Percentiles rank a stretch among this genome's conserved stretches.
Evolutionary conservation across 192 early-diverging fungal genomes (phyloP).

Genomic region (Mortierella alpina): DNA sequence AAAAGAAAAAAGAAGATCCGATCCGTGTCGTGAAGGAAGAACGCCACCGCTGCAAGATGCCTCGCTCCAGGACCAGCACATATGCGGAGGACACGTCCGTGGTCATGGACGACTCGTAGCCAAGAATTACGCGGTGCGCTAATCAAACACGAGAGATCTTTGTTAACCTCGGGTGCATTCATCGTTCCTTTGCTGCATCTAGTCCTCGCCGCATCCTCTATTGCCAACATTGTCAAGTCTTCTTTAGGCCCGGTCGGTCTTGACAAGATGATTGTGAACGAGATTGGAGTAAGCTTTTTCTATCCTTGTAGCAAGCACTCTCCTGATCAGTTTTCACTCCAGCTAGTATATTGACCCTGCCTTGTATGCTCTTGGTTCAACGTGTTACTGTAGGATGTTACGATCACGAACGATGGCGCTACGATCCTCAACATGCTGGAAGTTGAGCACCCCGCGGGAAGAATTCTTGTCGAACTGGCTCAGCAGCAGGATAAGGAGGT

Average conservation of each 20-base stretch:
- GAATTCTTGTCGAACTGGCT: conserved; percentile 96
- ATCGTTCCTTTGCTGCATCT: conserved; percentile 30
- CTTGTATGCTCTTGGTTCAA: neutral
- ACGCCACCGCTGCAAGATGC: no score
- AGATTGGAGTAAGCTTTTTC: conserved; percentile 88
- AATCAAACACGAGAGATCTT: no score
- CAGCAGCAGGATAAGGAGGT: conserved; percentile 99
- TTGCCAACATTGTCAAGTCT: conserved; percentile 98
- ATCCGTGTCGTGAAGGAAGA: no score
- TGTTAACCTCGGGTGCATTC: neutral
- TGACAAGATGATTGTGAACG: conserved; percentile 99
- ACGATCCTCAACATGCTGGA: conserved; percentile 98
- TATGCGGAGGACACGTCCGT: no score
- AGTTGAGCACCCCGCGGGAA: conserved; percentile 98
- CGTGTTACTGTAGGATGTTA: conserved; percentile 81
- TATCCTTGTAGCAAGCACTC: neutral
- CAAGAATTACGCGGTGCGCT: no score
- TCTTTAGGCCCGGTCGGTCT: conserved; percentile 98
- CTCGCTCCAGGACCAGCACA: no score
- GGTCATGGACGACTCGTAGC: no score
- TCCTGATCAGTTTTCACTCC: conserved; percentile 1
- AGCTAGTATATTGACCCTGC: neutral
- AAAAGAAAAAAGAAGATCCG: neutral
- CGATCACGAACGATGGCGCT: conserved; percentile 99
- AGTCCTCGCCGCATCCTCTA: conserved; percentile 95